These are phyloP conservation scores for Cotoneaster glaucophyllus DNA, from an alignment of 306 rosid species.

Conservation along the genomic window DNA sequence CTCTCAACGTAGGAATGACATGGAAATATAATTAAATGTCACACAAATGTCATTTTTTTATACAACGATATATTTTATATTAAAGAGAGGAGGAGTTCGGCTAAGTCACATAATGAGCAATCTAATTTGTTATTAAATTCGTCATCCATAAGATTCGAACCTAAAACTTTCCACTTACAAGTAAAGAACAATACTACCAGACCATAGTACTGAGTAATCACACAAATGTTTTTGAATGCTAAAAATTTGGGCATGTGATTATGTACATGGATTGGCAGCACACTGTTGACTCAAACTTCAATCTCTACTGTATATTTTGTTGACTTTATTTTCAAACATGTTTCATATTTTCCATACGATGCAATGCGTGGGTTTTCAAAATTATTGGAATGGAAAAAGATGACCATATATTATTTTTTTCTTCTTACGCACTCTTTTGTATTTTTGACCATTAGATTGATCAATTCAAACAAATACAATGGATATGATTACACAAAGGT, in stretches of 20 bases:
- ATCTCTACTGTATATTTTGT: neutral
- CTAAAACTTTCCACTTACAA: fast-evolving
- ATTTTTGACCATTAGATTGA: fast-evolving
- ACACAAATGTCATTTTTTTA: too few relatives aligned
- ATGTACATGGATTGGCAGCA: neutral
- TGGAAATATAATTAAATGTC: too few relatives aligned
- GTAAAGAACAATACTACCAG: too few relatives aligned
- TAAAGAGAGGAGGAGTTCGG: too few relatives aligned
- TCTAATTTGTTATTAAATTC: too few relatives aligned
- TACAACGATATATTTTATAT: too few relatives aligned
- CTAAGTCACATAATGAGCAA: fast-evolving
- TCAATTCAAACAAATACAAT: too few relatives aligned
- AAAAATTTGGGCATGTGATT: neutral
- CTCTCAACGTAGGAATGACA: neutral
- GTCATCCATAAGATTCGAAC: too few relatives aligned
- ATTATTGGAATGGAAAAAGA: neutral
- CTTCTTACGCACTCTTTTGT: too few relatives aligned
- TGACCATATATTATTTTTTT: too few relatives aligned
- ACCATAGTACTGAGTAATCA: fast-evolving
- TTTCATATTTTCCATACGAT: neutral
- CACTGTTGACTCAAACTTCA: neutral
- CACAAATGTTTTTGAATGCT: too few relatives aligned
- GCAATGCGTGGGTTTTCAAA: neutral
- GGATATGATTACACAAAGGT: too few relatives aligned
- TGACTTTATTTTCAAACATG: neutral